phyloP scores from a whole-genome alignment of 2,329 filamentous ascomycete genomes.

The Botrytis tulipae region DNA sequence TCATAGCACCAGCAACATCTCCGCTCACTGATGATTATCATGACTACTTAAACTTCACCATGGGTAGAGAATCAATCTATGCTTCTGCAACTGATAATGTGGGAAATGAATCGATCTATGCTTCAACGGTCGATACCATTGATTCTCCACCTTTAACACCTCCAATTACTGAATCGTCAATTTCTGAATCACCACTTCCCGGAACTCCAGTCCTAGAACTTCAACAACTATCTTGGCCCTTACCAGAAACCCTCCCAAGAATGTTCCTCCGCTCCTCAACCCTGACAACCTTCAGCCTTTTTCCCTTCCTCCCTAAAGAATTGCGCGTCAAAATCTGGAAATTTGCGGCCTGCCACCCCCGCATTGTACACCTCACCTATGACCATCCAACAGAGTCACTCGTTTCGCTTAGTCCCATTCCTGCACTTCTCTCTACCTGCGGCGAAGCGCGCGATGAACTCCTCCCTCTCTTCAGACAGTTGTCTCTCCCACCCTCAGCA shows the following conservation, averaged over 20 bases:
- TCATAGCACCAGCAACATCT: not conserved
- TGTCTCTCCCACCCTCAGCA: not conserved
- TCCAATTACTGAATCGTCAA: not conserved
- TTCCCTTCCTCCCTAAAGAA: slow-evolving; percentile 6
- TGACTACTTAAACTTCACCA: not conserved
- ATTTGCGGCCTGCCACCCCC: not conserved
- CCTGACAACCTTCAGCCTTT: slow-evolving; percentile 5
- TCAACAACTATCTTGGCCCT: slow-evolving; percentile 4
- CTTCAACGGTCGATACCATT: not conserved
- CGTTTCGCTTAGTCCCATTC: slow-evolving; percentile 15
- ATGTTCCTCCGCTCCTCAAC: slow-evolving; percentile 8
- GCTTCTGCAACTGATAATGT: not conserved
- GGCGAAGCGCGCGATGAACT: slow-evolving; percentile 12
- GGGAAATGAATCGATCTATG: not conserved
- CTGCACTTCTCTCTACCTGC: slow-evolving; percentile 3
- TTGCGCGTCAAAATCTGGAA: slow-evolving; percentile 15
- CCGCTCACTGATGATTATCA: not conserved
- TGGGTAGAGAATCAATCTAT: not conserved
- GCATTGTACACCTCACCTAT: slow-evolving; percentile 14
- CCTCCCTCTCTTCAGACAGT: not conserved
- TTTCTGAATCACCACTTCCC: not conserved
- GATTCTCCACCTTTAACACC: not conserved
- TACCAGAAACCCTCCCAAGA: slow-evolving; percentile 6
- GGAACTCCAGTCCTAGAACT: not conserved
- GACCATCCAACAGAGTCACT: slow-evolving; percentile 1